Conservation (phyloP, 495 filamentous ascomycete species). For the Apiosordaria backusii region DNA sequence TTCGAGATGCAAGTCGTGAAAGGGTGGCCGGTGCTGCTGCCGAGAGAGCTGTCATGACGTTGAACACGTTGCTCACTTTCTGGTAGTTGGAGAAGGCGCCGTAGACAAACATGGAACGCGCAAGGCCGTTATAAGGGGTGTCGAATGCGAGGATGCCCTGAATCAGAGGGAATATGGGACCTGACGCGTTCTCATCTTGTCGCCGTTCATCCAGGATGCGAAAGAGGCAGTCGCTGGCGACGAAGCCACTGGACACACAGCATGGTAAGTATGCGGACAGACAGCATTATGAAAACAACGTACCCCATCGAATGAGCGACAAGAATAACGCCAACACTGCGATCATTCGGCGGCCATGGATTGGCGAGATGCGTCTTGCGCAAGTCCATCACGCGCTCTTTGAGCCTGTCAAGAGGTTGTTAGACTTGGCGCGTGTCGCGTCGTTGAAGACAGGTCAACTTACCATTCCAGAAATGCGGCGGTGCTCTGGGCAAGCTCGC, state of each 20-base stretch:
- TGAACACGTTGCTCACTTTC: slow-evolving; percentile 70
- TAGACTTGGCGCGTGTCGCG: not conserved
- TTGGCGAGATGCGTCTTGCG: slow-evolving; percentile 67
- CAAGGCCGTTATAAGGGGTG: slow-evolving; percentile 88
- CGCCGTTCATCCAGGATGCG: slow-evolving; percentile 40
- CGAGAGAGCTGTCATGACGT: slow-evolving; percentile 58
- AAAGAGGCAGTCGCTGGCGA: slow-evolving; percentile 82
- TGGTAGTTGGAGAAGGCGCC: slow-evolving; percentile 86
- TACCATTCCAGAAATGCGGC: slow-evolving; percentile 80
- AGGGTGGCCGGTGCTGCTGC: slow-evolving; percentile 46
- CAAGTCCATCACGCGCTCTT: slow-evolving; percentile 84
- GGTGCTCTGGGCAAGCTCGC: slow-evolving; percentile 75
- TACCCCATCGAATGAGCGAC: slow-evolving; percentile 91
- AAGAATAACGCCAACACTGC: slow-evolving; percentile 75
- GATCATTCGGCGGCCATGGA: slow-evolving; percentile 81
- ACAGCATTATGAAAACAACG: not conserved
- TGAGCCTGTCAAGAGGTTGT: slow-evolving; percentile 57
- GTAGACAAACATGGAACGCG: slow-evolving; percentile 84
- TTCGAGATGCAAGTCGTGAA: slow-evolving; percentile 46
- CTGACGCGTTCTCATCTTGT: slow-evolving; percentile 20
- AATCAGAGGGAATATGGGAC: slow-evolving; percentile 60
- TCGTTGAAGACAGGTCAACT: not conserved
- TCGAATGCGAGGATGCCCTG: slow-evolving; percentile 89
- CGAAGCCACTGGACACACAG: slow-evolving; percentile 58
- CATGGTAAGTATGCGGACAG: not conserved